A percentile compares a stretch with the other conserved stretches of the same genome.
phyloP scores from a whole-genome alignment of 2,329 filamentous ascomycete genomes.

The Cytospora mali region DNA sequence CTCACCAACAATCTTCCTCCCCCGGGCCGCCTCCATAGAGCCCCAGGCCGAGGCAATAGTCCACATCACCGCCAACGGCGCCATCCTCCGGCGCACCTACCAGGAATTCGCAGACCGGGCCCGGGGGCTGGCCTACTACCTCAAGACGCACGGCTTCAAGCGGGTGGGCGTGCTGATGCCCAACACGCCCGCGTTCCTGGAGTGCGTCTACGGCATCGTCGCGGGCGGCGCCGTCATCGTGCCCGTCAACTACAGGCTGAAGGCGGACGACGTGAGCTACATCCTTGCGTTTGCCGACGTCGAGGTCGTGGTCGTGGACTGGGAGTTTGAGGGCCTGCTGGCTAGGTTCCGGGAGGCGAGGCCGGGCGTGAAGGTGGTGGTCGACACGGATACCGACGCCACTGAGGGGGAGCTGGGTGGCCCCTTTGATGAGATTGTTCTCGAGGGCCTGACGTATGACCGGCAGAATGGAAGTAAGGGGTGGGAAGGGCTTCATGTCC shows the following conservation, averaged over 20 bases:
- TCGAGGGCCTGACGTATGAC: conserved; percentile 79
- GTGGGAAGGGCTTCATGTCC: conserved; percentile 75
- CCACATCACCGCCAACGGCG: conserved; percentile 79
- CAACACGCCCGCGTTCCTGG: conserved; percentile 93
- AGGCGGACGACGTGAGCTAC: conserved; percentile 83
- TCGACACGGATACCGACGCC: conserved; percentile 81
- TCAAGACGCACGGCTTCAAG: conserved; percentile 72
- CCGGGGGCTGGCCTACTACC: conserved; percentile 83
- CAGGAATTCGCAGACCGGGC: conserved; percentile 82
- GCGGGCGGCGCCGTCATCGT: conserved; percentile 81
- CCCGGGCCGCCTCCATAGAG: conserved; percentile 84
- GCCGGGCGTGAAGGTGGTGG: conserved; percentile 68
- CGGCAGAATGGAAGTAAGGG: conserved; percentile 64
- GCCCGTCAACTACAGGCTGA: conserved; percentile 65
- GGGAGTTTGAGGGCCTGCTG: conserved; percentile 74
- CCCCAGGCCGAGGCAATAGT: conserved; percentile 83
- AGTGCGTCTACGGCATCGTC: conserved; percentile 84
- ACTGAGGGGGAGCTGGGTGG: conserved; percentile 74
- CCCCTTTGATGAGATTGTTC: conserved; percentile 79
- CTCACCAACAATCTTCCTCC: conserved; percentile 84
- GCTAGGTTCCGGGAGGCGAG: conserved; percentile 64
- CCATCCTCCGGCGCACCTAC: conserved; percentile 76
- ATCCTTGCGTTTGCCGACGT: conserved; percentile 88
- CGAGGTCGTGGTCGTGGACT: conserved; percentile 83
- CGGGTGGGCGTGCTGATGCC: conserved; percentile 84